These are phyloP conservation scores for Amauroascus niger DNA, from an alignment of 2,329 filamentous ascomycete species.

Conservation along the genomic window DNA sequence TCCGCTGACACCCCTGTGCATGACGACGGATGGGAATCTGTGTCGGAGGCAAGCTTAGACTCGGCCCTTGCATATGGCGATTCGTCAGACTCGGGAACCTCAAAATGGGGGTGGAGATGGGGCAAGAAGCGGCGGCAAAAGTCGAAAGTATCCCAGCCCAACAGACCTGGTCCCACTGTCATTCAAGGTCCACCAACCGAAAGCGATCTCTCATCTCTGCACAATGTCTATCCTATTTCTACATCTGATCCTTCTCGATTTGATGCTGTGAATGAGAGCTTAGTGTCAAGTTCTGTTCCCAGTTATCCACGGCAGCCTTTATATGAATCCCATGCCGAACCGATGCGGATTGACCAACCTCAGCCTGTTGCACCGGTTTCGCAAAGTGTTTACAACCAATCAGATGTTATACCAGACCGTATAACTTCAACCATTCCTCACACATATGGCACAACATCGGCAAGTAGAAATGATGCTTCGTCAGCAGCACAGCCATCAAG, in stretches of 20 bases:
- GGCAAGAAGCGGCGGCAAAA: constrained; percentile 38
- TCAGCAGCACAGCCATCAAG: background rate
- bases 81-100: constrained; percentile 45
- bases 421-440: constrained; percentile 32
- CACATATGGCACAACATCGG: constrained; percentile 27
- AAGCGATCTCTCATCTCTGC: constrained; percentile 43
- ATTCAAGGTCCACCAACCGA: background rate
- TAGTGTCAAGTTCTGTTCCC: background rate
- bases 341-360: constrained; percentile 71
- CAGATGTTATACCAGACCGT: constrained; percentile 25
- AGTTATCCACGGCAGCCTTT: constrained; percentile 4
- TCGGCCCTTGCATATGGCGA: constrained; percentile 54
- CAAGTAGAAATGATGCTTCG: background rate
- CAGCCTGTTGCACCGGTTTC: constrained; percentile 67
- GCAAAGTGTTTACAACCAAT: constrained; percentile 51
- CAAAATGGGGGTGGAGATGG: constrained; percentile 54
- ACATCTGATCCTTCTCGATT: constrained; percentile 56
- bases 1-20: constrained; percentile 21
- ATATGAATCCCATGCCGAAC: constrained; percentile 41
- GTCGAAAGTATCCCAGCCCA: constrained; percentile 24
- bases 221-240: constrained; percentile 57
- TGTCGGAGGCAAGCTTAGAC: constrained; percentile 46
- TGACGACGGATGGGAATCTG: constrained; percentile 51
- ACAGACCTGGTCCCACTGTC: background rate
- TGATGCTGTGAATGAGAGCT: constrained; percentile 42